phyloP scores from a whole-genome alignment of 176 grass and related monocot genomes.

The Ensete glaucum region DNA sequence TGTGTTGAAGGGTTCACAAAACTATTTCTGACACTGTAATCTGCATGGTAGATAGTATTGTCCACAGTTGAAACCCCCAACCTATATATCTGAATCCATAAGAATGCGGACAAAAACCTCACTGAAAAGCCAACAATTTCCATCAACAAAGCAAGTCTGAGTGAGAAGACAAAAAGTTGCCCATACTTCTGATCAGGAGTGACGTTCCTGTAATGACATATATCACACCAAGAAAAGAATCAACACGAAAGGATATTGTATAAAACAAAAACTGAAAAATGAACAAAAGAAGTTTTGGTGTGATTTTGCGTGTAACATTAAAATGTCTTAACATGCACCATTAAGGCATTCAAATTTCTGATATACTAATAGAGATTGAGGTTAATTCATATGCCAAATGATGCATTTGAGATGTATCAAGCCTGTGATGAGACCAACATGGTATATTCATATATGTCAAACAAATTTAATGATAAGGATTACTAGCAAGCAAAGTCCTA shows the following conservation, averaged over 20 bases:
- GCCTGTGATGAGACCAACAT: no score
- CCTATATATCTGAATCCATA: conserved; percentile 96
- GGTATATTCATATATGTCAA: no score
- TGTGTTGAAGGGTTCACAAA: conserved; percentile 60
- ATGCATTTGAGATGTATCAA: no score
- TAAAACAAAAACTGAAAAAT: conserved; percentile 2
- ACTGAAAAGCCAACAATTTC: conserved; percentile 98
- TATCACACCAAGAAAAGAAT: background rate
- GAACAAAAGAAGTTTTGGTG: no score
- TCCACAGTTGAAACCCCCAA: conserved; percentile 48
- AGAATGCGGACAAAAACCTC: conserved; percentile 89
- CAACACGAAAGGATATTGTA: background rate
- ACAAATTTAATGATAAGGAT: no score
- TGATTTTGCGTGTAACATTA: no score
- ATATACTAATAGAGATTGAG: no score
- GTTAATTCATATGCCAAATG: no score
- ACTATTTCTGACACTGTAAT: conserved; percentile 69
- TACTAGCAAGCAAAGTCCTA: no score
- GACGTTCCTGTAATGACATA: conserved; percentile 46
- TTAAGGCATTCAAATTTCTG: no score
- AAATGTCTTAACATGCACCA: no score
- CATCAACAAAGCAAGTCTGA: conserved; percentile 83
- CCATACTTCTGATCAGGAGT: conserved; percentile 75
- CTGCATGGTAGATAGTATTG: conserved; percentile 40
- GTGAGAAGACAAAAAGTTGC: conserved; percentile 63